Evolutionary conservation across 495 filamentous ascomycete species (phyloP).

Genomic region (Parmelia sp.): DNA sequence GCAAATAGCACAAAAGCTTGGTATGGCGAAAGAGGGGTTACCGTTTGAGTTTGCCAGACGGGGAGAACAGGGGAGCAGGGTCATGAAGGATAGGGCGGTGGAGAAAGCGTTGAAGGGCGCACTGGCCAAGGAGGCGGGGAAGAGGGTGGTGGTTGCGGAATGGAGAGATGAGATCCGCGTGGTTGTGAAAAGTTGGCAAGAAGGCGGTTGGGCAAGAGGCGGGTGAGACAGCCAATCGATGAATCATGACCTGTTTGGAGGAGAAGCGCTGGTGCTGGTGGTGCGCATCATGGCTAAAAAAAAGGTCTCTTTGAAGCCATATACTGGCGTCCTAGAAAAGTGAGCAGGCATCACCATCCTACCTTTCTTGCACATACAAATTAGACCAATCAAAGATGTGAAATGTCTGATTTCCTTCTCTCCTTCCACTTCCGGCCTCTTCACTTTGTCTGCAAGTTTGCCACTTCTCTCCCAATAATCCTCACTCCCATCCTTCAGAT

Average conservation of each 20-base stretch:
- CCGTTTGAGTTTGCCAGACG: slow-evolving; percentile 42
- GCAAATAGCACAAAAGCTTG: slow-evolving; percentile 37
- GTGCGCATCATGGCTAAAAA: neutral
- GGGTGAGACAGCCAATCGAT: slow-evolving; percentile 3
- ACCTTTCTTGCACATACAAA: neutral
- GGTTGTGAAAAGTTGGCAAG: slow-evolving; percentile 1
- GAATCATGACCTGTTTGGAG: neutral
- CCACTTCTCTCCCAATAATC: neutral
- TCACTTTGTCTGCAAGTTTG: neutral
- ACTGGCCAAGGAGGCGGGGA: slow-evolving; percentile 38
- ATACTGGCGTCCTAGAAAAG: neutral
- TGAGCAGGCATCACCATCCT: neutral
- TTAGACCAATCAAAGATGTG: neutral
- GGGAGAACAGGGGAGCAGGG: slow-evolving; percentile 36
- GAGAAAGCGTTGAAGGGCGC: slow-evolving; percentile 39
- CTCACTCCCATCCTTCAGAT: neutral
- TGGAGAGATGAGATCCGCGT: slow-evolving; percentile 23
- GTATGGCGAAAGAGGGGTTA: slow-evolving; percentile 45
- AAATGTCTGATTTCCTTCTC: neutral
- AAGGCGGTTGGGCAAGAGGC: neutral
- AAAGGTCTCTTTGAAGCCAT: slow-evolving; percentile 4
- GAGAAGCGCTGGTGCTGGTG: slow-evolving; percentile 14
- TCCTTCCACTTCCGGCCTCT: neutral
- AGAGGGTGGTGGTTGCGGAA: slow-evolving; percentile 34
- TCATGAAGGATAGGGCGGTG: slow-evolving; percentile 41